Base-by-base conservation (phyloP, 306 rosid species). In the Sicyos edulis region DNA sequence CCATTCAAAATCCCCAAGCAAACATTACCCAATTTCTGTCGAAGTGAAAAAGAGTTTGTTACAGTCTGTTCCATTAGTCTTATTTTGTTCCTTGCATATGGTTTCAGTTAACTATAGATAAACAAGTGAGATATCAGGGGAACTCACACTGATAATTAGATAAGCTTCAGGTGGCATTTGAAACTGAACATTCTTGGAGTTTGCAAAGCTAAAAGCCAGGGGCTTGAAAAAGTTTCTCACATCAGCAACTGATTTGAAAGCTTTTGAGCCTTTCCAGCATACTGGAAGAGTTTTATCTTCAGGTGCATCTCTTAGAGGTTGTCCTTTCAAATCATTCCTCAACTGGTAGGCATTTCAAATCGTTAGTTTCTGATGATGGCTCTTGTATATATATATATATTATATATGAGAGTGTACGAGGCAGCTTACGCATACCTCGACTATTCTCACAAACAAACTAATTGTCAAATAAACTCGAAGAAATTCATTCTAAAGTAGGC, bases 1-100 rank as follows among this genome's bases (percentile, higher is more conserved):
- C 91, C 88, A 19, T 90, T 34, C 74, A 90, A 82, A 75, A 92
- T 88, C 26, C 98, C 98, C 67, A 92, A 80, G 84, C 98, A 90
- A 13, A 71, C 96, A 54, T 83, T 85, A 64, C 90, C 91, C n/a
- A 15, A 8, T 78, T 76, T 49, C 96, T 92, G 85, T 66, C n/a
- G 71, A 68, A 50, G 52, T 26, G 10, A 14, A n/a, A 56, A 70
- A 54, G 20, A 77, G 11, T 52, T 37, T 50, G 74, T 84, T 73
- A 83, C 71, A 10, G 68, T 47, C 61, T 55, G 34, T 68, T 63
- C 57, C 61, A 57, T 2, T 10, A 22, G 9, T 55, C 57, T 16
- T 17, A 34, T n/a, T 37, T 63, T n/a, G 61, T 55, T 4, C 0
- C 15, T 8, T 21, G 4, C 62, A 21, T 21, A 56, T 20, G 62